Evolutionary conservation across 2,329 filamentous ascomycete genomes (phyloP).

Genomic region (Epicoccum sorghinum): DNA sequence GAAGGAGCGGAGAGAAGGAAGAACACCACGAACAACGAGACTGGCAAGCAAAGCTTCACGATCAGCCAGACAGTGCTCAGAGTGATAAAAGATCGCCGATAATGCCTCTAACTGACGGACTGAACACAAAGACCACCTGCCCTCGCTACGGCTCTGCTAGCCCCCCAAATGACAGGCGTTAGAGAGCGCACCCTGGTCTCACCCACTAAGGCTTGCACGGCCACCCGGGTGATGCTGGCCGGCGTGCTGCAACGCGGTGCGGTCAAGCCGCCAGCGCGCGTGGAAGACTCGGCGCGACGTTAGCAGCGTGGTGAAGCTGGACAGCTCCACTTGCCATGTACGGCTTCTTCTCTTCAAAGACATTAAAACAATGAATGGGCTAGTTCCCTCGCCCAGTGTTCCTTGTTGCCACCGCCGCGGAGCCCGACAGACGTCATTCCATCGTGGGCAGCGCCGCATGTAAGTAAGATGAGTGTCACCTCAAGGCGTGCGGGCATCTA

Average conservation of each 20-base stretch:
- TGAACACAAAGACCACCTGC: constrained; percentile 14
- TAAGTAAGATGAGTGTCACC: constrained; percentile 3
- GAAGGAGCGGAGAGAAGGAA: neutral
- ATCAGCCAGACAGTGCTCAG: neutral
- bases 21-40: constrained; percentile 1
- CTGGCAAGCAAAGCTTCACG: neutral
- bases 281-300: constrained; percentile 14
- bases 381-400: neutral
- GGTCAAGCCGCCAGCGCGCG: constrained; percentile 13
- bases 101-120: constrained; percentile 3
- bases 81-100: constrained; percentile 13
- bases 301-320: neutral
- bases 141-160: constrained; percentile 14
- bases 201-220: constrained; percentile 2
- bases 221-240: constrained; percentile 4
- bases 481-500: neutral
- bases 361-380: no score
- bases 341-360: no score
- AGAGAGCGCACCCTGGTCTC: constrained; percentile 9
- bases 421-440: constrained; percentile 3
- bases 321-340: neutral
- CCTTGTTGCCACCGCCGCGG: neutral
- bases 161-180: constrained; percentile 14
- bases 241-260: constrained; percentile 3
- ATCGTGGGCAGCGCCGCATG: neutral